phyloP scores from a whole-genome alignment of 2,329 filamentous ascomycete species.

The Didymosphaeria variabile region DNA sequence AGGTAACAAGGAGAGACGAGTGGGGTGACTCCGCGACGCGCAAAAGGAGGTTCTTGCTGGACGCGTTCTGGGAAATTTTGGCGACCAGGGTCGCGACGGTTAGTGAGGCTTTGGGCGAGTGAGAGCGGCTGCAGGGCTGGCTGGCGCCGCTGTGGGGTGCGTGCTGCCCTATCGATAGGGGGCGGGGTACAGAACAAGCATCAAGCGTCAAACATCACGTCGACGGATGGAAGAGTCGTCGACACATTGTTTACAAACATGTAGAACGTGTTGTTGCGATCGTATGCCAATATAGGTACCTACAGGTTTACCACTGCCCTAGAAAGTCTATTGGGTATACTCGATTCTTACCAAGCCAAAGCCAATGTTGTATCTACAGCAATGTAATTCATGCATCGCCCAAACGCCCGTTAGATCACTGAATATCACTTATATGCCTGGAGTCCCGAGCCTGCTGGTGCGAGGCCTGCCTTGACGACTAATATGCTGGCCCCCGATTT shows the following conservation, averaged over 20 bases:
- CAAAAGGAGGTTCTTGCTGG: conserved; percentile 18
- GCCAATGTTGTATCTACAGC: neutral
- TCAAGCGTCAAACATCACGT: neutral
- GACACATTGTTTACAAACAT: neutral
- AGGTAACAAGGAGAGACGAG: neutral
- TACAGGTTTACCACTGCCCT: neutral
- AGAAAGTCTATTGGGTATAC: neutral
- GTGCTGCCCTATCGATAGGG: conserved; percentile 8
- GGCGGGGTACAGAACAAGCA: neutral
- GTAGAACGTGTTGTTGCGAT: neutral
- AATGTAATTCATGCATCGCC: neutral
- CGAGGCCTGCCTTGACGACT: conserved; percentile 68
- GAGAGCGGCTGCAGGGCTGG: conserved; percentile 3
- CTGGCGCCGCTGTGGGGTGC: neutral
- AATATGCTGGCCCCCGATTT: conserved; percentile 73
- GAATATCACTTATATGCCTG: neutral
- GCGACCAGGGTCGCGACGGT: conserved; percentile 14
- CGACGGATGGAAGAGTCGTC: neutral
- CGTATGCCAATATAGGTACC: neutral
- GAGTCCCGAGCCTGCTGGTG: neutral
- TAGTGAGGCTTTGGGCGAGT: conserved; percentile 15
- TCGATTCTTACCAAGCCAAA: neutral
- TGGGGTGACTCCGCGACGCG: conserved; percentile 17
- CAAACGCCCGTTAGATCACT: neutral
- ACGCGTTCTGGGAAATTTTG: conserved; percentile 31